A percentile compares a stretch with the other conserved stretches of the same genome.
phyloP scores from a whole-genome alignment of 2,329 filamentous ascomycete genomes.

The Fusarium sterilihyphosum region DNA sequence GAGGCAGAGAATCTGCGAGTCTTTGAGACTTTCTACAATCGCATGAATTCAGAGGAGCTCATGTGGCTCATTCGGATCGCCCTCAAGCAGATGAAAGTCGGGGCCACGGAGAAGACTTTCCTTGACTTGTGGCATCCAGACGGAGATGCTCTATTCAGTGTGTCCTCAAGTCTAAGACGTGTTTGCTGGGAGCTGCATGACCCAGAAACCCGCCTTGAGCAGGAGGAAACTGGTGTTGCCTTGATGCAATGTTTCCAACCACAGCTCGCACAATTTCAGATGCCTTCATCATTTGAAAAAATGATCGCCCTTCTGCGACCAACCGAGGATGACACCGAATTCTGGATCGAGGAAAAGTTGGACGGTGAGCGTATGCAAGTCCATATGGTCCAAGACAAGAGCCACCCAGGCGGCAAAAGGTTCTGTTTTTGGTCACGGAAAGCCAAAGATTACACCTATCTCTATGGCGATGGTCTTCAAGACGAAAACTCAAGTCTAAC shows the following conservation, averaged over 20 bases:
- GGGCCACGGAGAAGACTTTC: conserved; percentile 88
- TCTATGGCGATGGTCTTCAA: conserved; percentile 82
- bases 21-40: conserved; percentile 83
- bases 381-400: conserved; percentile 82
- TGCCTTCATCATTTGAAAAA: conserved; percentile 78
- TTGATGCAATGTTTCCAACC: conserved; percentile 98
- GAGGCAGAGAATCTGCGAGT: conserved; percentile 88
- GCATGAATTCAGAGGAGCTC: conserved; percentile 93
- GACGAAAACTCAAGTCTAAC: conserved; percentile 83
- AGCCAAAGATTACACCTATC: conserved; percentile 94
- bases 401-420: conserved; percentile 71
- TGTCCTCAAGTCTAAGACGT: conserved; percentile 87
- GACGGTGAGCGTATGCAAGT: conserved; percentile 98
- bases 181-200: conserved; percentile 96
- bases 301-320: conserved; percentile 76
- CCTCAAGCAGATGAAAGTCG: conserved; percentile 77
- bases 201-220: conserved; percentile 75
- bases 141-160: conserved; percentile 82
- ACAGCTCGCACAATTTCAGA: conserved; percentile 92
- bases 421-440: conserved; percentile 96
- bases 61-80: conserved; percentile 96
- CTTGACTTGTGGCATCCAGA: conserved; percentile 85
- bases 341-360: conserved; percentile 98
- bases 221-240: conserved; percentile 77
- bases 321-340: conserved; percentile 76